Base-by-base conservation (phyloP, 441 rosid genomes). In the Caryocar brasiliense region DNA sequence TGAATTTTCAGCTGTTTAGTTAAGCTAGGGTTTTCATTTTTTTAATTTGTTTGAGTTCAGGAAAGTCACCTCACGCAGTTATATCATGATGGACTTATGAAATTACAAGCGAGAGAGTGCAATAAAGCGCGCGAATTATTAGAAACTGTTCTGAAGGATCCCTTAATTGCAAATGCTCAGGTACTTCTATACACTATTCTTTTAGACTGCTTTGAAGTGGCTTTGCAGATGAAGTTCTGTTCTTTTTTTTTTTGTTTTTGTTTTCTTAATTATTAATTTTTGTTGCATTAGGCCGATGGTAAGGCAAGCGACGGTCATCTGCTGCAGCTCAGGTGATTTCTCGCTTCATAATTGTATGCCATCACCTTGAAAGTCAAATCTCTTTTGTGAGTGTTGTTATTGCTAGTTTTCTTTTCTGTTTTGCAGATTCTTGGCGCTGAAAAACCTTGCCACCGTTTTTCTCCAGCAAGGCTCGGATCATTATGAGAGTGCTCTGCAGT, bases 51-150 rank as follows among this genome's bases (percentile, higher is more conserved):
- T 49, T 22, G 38, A 37, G 25, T 39, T 48, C 75, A 93, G 99
- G 99, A 93, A 68, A 86, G 79, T 79, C 91, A 81, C 76, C 82
- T 93, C 47, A 76, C 96, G 11, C 96, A 93, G 66, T 74, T 82
- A 37, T 89, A 93, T 53, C 93, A 89, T 28, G 93, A 89, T 1
- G 97, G 99, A 41, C 96, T 93, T 63, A 78, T 76, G 58, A 82
- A 86, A 70, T 73, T 93, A 46, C 96, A 93, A 71, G 74, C 91
- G 19, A 93, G 89, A 73, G 89, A 86, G 55, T 89, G 81, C 17
- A 82, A 75, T 45, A 80, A 82, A 64, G 95, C 97, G 38, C 74
- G 81, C 15, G 77, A 82, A 50, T 78, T 86, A 51, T 67, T 93
- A 27, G 91, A 89, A 67, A 78, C 89, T 27, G 83, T 89, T 56